Conservation (phyloP, 2,329 filamentous ascomycete genomes). For the Colletotrichum sp. region DNA sequence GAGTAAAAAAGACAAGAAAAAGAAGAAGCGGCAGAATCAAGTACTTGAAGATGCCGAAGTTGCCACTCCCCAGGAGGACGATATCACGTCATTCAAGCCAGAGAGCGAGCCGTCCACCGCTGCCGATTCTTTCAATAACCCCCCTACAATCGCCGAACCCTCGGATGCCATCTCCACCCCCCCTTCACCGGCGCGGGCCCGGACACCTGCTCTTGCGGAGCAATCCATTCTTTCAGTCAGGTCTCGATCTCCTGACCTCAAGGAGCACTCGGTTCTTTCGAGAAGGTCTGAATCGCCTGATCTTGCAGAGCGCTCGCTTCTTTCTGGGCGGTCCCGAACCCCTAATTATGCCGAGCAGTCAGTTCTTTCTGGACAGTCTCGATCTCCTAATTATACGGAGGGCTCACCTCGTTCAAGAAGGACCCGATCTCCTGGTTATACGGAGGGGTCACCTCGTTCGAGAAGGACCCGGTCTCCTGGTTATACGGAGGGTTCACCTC, state of each 20-base stretch:
- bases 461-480: background rate
- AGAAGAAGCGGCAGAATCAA: slow-evolving; percentile 30
- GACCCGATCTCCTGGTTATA: background rate
- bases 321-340: background rate
- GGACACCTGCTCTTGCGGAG: background rate
- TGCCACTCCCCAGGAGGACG: background rate
- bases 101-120: background rate
- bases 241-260: background rate
- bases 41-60: background rate
- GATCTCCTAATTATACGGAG: background rate
- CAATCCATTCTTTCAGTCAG: background rate
- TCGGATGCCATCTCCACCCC: background rate
- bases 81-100: background rate
- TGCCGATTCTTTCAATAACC: background rate
- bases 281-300: background rate
- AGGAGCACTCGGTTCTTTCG: background rate
- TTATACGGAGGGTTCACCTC: background rate
- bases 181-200: background rate
- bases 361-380: background rate
- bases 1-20: slow-evolving; percentile 40
- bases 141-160: background rate
- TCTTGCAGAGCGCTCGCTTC: background rate
- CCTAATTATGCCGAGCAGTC: background rate
- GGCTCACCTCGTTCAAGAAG: background rate
- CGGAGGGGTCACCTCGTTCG: background rate